A percentile compares a stretch with the other conserved stretches of the same genome.
Evolutionary conservation across 805 yeast genomes (phyloP).

Genomic region (Candida multigemmis): DNA sequence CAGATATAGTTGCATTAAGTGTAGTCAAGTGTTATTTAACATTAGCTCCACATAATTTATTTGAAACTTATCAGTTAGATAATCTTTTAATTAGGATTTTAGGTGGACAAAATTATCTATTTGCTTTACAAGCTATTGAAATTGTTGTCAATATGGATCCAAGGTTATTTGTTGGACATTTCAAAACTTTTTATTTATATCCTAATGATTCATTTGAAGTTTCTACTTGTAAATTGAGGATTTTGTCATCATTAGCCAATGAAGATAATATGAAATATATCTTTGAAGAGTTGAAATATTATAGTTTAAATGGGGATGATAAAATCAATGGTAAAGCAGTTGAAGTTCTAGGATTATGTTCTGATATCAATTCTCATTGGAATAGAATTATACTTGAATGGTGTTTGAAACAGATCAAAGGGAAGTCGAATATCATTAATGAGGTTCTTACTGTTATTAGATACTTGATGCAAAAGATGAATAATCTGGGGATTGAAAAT

Average conservation of each 20-base stretch:
- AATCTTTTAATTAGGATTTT: slow-evolving; percentile 37
- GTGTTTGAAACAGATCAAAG: slow-evolving; percentile 44
- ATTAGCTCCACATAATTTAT: slow-evolving; percentile 48
- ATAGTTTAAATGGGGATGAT: slow-evolving; percentile 13
- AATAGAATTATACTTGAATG: slow-evolving; percentile 50
- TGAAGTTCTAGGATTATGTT: slow-evolving; percentile 53
- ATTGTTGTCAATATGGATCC: slow-evolving; percentile 25
- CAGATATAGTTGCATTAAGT: slow-evolving; percentile 55
- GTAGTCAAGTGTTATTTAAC: slow-evolving; percentile 47
- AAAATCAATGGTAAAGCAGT: slow-evolving; percentile 39
- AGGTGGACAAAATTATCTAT: slow-evolving; percentile 11
- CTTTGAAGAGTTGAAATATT: slow-evolving; percentile 56
- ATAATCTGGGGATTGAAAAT: slow-evolving; percentile 6
- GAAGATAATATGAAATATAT: slow-evolving; percentile 43
- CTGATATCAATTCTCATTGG: slow-evolving; percentile 40
- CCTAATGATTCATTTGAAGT: slow-evolving; percentile 41
- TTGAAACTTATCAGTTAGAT: slow-evolving; percentile 42
- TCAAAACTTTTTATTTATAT: slow-evolving; percentile 43
- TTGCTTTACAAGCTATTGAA: slow-evolving; percentile 39
- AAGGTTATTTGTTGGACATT: slow-evolving; percentile 21
- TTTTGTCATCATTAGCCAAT: slow-evolving; percentile 51
- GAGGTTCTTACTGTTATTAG: slow-evolving; percentile 71
- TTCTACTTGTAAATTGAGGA: slow-evolving; percentile 48
- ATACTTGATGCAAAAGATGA: slow-evolving; percentile 55
- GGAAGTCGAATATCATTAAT: slow-evolving; percentile 31